phyloP scores from a whole-genome alignment of 306 rosid species.

The Quercus variabilis region DNA sequence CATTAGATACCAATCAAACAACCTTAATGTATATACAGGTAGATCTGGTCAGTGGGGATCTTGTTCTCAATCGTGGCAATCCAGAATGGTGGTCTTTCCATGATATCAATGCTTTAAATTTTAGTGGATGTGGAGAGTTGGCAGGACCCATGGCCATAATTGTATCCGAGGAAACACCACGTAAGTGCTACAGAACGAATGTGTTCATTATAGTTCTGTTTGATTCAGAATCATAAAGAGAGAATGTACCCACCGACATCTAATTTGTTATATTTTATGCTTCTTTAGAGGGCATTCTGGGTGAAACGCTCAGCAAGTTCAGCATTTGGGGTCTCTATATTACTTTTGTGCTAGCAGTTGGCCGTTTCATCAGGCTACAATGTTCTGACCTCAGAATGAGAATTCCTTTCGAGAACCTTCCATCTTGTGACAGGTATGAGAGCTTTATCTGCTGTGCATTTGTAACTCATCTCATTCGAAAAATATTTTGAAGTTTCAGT shows the following conservation, averaged over 20 bases:
- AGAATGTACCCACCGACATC: no score
- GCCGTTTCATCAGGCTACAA: slow-evolving; percentile 96
- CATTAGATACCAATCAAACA: no score
- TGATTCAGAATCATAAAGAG: no score
- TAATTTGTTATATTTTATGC: background rate
- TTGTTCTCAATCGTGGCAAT: slow-evolving; percentile 55
- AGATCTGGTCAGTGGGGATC: slow-evolving; percentile 55
- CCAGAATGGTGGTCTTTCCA: slow-evolving; percentile 86
- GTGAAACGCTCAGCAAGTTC: slow-evolving; percentile 99
- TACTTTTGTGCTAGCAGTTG: slow-evolving; percentile 96
- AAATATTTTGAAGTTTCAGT: background rate
- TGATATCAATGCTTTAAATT: slow-evolving; percentile 51
- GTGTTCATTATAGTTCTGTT: no score
- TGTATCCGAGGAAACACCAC: slow-evolving; percentile 90
- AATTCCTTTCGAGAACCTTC: slow-evolving; percentile 93
- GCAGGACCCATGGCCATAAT: slow-evolving; percentile 83
- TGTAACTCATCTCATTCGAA: background rate
- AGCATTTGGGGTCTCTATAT: slow-evolving; percentile 99
- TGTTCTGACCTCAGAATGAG: slow-evolving; percentile 98
- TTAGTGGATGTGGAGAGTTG: slow-evolving; percentile 66
- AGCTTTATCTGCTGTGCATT: slow-evolving; percentile 2
- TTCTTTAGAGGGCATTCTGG: slow-evolving; percentile 89
- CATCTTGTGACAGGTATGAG: slow-evolving; percentile 91
- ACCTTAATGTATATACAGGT: slow-evolving; percentile 39
- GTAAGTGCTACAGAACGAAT: slow-evolving; percentile 46